Percentiles rank a stretch among this genome's conserved stretches.
These are phyloP conservation scores for Dittrichia graveolens DNA, from an alignment of 129 eudicot species.

Conservation along the genomic window DNA sequence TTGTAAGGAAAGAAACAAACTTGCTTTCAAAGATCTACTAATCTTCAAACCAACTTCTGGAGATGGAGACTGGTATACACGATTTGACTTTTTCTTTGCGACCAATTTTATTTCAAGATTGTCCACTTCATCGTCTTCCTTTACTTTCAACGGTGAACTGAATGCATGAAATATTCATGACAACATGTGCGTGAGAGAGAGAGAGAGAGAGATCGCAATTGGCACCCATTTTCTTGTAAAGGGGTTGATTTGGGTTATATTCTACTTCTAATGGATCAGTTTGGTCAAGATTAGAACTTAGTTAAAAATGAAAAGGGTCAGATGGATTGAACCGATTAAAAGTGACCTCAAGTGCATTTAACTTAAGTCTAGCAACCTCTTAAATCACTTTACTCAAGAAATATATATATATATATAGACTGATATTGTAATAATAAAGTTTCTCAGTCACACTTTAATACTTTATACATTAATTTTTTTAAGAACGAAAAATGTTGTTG, in stretches of 20 bases:
- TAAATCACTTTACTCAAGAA: not conserved
- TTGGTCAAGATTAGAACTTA: not conserved
- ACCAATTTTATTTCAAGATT: constrained; percentile 72
- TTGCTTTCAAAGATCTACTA: constrained; percentile 87
- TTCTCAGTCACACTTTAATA: not conserved
- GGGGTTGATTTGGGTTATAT: not conserved
- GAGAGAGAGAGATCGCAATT: no score
- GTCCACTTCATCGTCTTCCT: constrained; percentile 98
- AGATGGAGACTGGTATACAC: constrained; percentile 66
- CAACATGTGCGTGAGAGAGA: not conserved
- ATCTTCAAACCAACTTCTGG: constrained; percentile 85
- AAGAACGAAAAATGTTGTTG: not conserved
- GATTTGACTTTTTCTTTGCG: constrained; percentile 63
- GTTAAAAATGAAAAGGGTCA: not conserved
- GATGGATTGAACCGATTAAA: not conserved
- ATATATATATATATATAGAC: not conserved
- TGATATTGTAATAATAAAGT: not conserved
- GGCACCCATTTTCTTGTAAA: not conserved
- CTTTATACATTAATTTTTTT: no score
- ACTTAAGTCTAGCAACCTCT: not conserved
- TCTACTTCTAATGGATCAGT: not conserved
- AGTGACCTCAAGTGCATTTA: not conserved
- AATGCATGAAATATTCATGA: constrained; percentile 19
- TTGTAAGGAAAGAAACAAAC: constrained; percentile 44
- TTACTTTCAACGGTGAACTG: constrained; percentile 90